Evolutionary conservation across 352 stramenopile genomes (phyloP), one percentile per base, ranked within the genome.

Genomic region (Paralagenidium karlingii): DNA sequence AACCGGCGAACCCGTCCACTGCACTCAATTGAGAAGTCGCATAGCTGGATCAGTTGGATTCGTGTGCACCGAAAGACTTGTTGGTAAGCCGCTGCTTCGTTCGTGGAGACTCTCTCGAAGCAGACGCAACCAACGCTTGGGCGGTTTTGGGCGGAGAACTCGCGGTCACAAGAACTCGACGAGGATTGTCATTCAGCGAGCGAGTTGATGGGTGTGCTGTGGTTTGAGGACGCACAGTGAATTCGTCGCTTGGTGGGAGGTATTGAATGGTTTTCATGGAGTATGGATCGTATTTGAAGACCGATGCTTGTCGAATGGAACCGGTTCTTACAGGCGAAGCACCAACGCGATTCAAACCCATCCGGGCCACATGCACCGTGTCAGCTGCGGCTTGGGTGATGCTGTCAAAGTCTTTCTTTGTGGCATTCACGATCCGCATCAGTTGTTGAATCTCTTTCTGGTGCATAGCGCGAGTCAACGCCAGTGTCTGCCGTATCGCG

Each of bases 401-500:
- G 19, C 67, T 49, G 3, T 33, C 40, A 18, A 77, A 62, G 27
- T 79, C 60, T 1, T 41, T 31, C 21, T 71, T 49, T 8, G 60
- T 69, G 20, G 49, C 45, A 7, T 70, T 54, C 5, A 78, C 37
- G 3, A 80, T 32, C 1, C 53, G 50, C 27, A 66, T 52, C 3
- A 84, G 55, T 34, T 82, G 70, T 40, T 60, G 68, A 40, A 60
- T 79, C 47, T 84, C 70, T 26, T 78, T 79, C 3, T 78, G 58
- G 25, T 84, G 62, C 70, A 84, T 84, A 6, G 67, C 63, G 16
- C 55, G 53, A 3, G 70, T 84, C 41, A 84, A 45, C 2, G 48
- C 36, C 11, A 80, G 45, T 7, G 59, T 58, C 8, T 62, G 58
- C 19, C 73, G 50, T n/a, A 47, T 33, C 0, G 41, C 37, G 8